A percentile compares a stretch with the other conserved stretches of the same genome.
These are phyloP conservation scores for Meyerozyma smithsonii DNA, from an alignment of 1,139 yeast genomes.

Conservation along the genomic window DNA sequence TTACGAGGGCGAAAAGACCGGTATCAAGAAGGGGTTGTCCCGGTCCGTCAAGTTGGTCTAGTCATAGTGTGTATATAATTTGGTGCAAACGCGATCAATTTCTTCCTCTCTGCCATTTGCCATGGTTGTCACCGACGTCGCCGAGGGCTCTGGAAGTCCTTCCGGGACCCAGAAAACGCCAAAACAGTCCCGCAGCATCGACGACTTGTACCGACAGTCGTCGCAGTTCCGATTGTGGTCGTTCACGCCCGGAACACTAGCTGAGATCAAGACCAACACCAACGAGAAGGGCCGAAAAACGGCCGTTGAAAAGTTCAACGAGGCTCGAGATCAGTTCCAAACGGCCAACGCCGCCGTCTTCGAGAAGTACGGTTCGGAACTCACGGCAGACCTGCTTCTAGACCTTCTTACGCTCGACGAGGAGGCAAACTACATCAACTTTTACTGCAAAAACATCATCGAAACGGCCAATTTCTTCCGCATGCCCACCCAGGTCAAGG, in stretches of 20 bases:
- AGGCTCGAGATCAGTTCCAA: slow-evolving; percentile 22
- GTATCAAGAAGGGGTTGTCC: slow-evolving; percentile 90
- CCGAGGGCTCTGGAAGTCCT: background rate
- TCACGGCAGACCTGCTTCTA: slow-evolving; percentile 27
- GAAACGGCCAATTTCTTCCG: slow-evolving; percentile 44
- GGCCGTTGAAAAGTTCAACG: slow-evolving; percentile 35
- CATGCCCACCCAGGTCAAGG: slow-evolving; percentile 50
- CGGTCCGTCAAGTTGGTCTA: slow-evolving; percentile 71
- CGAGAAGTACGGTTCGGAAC: slow-evolving; percentile 27
- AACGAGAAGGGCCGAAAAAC: slow-evolving; percentile 48
- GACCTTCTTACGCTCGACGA: slow-evolving; percentile 60
- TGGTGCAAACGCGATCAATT: background rate
- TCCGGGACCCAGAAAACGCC: background rate
- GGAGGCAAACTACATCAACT: slow-evolving; percentile 61
- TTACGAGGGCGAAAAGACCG: slow-evolving; percentile 92
- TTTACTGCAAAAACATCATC: slow-evolving; percentile 67
- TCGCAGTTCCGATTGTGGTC: slow-evolving; percentile 88
- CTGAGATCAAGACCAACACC: slow-evolving; percentile 38
- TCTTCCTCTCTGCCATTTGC: background rate
- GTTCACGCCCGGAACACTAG: slow-evolving; percentile 55
- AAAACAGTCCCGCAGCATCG: slow-evolving; percentile 21
- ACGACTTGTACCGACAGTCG: slow-evolving; percentile 82
- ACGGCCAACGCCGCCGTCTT: slow-evolving; percentile 26
- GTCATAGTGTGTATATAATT: slow-evolving; percentile 4
- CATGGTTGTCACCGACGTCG: background rate